Evolutionary conservation across 164 flowering plant genomes (phyloP).

Genomic region (Malania oleifera): DNA sequence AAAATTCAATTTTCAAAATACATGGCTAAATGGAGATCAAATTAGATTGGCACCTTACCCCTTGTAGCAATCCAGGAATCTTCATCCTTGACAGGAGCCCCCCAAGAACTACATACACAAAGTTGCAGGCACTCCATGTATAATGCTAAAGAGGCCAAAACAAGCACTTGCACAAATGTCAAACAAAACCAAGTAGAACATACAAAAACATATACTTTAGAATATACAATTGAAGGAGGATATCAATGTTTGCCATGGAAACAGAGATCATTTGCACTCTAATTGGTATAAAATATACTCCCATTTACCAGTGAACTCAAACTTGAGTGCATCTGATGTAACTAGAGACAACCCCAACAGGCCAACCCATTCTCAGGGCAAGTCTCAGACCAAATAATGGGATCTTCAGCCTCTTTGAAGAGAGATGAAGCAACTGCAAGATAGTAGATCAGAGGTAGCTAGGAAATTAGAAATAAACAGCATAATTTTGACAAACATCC

Average conservation of each 20-base stretch:
- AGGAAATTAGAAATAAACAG: neutral
- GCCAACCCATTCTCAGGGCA: constrained; percentile 43
- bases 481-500: neutral
- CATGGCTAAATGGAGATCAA: neutral
- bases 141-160: constrained; percentile 34
- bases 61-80: constrained; percentile 65
- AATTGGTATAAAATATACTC: constrained; percentile 6
- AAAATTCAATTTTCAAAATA: neutral
- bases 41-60: constrained; percentile 46
- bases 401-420: constrained; percentile 50
- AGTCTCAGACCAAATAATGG: constrained; percentile 50
- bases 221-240: neutral
- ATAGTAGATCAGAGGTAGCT: neutral
- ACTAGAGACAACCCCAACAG: constrained; percentile 34
- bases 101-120: constrained; percentile 43
- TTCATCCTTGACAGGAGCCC: constrained; percentile 69
- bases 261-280: neutral
- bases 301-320: constrained; percentile 43
- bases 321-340: constrained; percentile 33
- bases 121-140: constrained; percentile 50
- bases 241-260: neutral
- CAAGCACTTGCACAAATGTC: neutral
- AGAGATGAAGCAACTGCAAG: constrained; percentile 10
- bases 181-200: constrained; percentile 2
- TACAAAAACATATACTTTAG: neutral